Evolutionary conservation across 2,329 filamentous ascomycete species (phyloP), one percentile per base, ranked within the genome.

Genomic region (Botrytis byssoidea): DNA sequence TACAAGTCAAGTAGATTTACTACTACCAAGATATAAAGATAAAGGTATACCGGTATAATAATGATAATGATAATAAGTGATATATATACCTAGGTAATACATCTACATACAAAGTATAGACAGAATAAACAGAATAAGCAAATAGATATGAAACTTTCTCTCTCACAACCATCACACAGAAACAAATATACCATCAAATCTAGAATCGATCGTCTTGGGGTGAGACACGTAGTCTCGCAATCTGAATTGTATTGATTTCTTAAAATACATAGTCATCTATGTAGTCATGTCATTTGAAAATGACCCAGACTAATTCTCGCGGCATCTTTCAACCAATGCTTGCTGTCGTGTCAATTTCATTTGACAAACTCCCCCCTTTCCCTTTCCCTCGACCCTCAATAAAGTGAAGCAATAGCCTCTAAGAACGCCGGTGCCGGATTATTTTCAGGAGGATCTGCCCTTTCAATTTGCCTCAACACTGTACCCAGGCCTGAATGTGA

Each of bases 191-290:
- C 46, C 46, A 25, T 25, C 46, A 51, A 51, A n/a, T n/a, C 10
- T 32, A 42, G 67, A 37, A 67, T 32, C n/a, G 10, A 32, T 12
- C 48, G 25, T 14, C 48, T 46, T 35, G 12, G 16, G 64, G 57
- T 63, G 77, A 79, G 77, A 75, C 78, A 74, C 76, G 74, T 79
- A 55, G 78, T 76, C 78, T 78, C 79, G 48, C n/a, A 77, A 79
- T 75, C 55, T 22, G 48, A 65, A 64, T 76, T 74, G 61, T 69
- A 74, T 75, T 72, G 42, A 60, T 61, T 73, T 75, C 72, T 72
- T 80, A 57, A 57, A 44, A 32, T 68, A 68, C 66, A 57, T 57
- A 68, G 48, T 51, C 48, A 51, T 51, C 37, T 42, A 32, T 68
- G 25, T 68, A 40, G 46, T 55, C 79, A 69, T 75, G 75, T 74